A percentile compares a stretch with the other conserved stretches of the same genome.
Conservation (phyloP, 2,329 filamentous ascomycete species). For the Didymella segeticola region DNA sequence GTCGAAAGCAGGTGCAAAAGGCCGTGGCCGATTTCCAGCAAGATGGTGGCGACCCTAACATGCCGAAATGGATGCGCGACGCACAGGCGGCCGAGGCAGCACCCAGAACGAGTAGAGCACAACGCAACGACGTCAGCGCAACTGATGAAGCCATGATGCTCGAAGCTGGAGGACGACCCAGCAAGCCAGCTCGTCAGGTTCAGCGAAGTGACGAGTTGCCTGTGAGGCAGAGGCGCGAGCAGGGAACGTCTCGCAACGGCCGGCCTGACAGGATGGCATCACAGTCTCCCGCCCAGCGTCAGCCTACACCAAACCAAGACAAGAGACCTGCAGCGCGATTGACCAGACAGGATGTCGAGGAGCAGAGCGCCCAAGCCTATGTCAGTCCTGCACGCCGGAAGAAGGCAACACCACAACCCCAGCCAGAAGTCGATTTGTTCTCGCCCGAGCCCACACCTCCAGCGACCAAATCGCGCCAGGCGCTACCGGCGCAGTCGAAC, state of each 20-base stretch:
- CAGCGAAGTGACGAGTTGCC: conserved; percentile 32
- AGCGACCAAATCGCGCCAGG: conserved; percentile 35
- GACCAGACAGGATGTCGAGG: conserved; percentile 75
- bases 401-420: conserved; percentile 63
- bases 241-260: conserved; percentile 32
- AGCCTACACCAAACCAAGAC: conserved; percentile 36
- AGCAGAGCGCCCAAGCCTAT: conserved; percentile 83
- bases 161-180: conserved; percentile 69
- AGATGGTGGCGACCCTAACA: conserved; percentile 73
- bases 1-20: conserved; percentile 91
- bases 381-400: conserved; percentile 85
- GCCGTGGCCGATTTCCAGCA: conserved; percentile 84
- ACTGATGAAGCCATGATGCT: conserved; percentile 75
- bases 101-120: conserved; percentile 28
- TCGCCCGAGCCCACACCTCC: conserved; percentile 38
- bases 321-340: conserved; percentile 65
- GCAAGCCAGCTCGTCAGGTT: conserved; percentile 44
- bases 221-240: conserved; percentile 34
- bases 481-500: conserved; percentile 46
- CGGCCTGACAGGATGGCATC: conserved; percentile 47
- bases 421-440: conserved; percentile 65
- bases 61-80: conserved; percentile 96
- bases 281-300: conserved; percentile 49
- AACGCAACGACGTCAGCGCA: conserved; percentile 33
- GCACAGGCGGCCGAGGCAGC: conserved; percentile 54